These are phyloP conservation scores for Colletotrichum coccodes DNA, from an alignment of 2,329 filamentous ascomycete genomes.

Conservation along the genomic window DNA sequence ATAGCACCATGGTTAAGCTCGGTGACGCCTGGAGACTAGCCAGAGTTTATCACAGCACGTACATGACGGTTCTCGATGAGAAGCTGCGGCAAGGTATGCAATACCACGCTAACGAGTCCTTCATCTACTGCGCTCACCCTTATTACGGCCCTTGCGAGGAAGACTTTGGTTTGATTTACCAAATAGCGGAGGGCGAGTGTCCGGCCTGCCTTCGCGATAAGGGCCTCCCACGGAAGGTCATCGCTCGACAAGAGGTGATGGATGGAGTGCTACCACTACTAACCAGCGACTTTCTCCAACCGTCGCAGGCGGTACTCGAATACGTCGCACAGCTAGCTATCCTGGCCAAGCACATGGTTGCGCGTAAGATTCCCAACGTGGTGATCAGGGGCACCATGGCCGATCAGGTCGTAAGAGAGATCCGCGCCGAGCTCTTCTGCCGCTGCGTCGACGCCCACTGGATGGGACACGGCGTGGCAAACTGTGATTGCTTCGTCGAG, in stretches of 20 bases:
- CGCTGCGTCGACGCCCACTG: background rate
- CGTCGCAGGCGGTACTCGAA: background rate
- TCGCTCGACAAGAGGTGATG: background rate
- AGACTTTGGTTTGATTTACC: background rate
- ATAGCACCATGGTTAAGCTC: background rate
- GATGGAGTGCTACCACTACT: background rate
- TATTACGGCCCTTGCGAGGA: background rate
- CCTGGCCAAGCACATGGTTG: conserved; percentile 3
- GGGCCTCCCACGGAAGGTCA: background rate
- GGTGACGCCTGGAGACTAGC: background rate
- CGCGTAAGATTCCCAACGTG: background rate
- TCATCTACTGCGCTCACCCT: background rate
- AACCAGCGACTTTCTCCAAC: background rate
- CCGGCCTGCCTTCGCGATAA: background rate
- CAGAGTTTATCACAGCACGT: background rate
- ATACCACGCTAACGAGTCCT: background rate
- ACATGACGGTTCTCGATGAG: background rate
- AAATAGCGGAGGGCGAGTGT: background rate
- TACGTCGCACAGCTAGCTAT: background rate
- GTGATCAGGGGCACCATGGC: background rate
- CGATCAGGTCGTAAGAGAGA: background rate
- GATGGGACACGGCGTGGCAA: background rate
- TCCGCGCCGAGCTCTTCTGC: conserved; percentile 1
- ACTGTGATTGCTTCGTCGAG: background rate
- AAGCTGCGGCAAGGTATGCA: background rate